phyloP scores from a whole-genome alignment of 2,329 filamentous ascomycete species.

The Penicillium sp. region DNA sequence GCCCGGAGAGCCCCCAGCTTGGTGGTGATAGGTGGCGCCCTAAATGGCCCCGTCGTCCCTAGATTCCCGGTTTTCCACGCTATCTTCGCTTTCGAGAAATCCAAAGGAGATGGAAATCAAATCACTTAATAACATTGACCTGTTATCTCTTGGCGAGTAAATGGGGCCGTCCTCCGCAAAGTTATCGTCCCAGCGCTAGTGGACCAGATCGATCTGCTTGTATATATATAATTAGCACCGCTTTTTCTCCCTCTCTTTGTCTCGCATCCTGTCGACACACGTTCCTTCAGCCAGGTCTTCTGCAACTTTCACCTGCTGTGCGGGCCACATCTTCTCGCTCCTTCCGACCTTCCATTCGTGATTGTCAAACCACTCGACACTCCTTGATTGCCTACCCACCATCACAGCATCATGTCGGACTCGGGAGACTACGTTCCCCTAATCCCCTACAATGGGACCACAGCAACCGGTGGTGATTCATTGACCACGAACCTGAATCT shows the following conservation, averaged over 20 bases:
- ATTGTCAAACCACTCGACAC: neutral
- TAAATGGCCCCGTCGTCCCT: conserved; percentile 3
- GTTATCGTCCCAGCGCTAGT: neutral
- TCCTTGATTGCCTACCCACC: neutral
- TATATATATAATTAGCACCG: neutral
- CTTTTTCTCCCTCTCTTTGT: neutral
- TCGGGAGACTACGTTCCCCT: conserved; percentile 25
- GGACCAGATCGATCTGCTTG: neutral
- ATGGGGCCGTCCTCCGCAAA: neutral
- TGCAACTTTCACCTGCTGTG: conserved; percentile 7
- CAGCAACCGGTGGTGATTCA: conserved; percentile 62
- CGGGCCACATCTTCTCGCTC: neutral
- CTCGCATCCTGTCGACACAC: neutral
- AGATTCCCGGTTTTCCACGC: conserved; percentile 1
- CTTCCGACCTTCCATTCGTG: neutral
- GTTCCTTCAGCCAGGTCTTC: neutral
- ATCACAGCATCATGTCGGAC: conserved; percentile 28
- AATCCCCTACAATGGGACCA: conserved; percentile 60
- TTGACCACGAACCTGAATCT: conserved; percentile 71
- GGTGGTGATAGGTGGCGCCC: neutral
- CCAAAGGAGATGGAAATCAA: neutral
- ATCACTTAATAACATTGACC: neutral
- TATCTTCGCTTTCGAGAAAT: conserved; percentile 12
- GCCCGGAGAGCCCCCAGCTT: conserved; percentile 3
- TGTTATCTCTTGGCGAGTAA: conserved; percentile 14